Evolutionary conservation across 2,329 filamentous ascomycete species (phyloP).

Genomic region (Fusarium avenaceum): DNA sequence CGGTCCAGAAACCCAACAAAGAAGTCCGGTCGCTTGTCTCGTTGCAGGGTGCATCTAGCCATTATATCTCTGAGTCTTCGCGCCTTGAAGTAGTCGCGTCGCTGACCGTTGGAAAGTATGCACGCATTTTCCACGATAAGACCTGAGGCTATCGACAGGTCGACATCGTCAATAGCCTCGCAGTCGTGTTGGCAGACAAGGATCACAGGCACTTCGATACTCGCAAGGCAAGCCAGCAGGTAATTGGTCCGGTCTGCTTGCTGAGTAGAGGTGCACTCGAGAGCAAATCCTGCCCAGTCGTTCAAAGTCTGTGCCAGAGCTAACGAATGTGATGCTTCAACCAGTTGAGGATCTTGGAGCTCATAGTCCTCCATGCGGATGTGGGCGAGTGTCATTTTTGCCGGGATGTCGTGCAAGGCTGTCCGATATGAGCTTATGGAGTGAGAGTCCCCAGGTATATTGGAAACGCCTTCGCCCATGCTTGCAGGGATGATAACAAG

Average conservation of each 20-base stretch:
- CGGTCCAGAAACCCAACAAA: conserved; percentile 37
- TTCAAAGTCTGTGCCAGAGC: conserved; percentile 1
- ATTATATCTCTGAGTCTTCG: conserved; percentile 31
- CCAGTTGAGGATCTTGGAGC: background rate
- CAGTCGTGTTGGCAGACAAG: conserved; percentile 34
- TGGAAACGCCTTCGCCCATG: background rate
- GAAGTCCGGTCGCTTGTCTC: conserved; percentile 34
- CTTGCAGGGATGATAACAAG: conserved; percentile 1
- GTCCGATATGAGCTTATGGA: background rate
- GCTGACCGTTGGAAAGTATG: conserved; percentile 32
- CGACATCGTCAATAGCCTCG: conserved; percentile 25
- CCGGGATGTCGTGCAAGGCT: background rate
- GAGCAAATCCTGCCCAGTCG: background rate
- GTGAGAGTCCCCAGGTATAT: background rate
- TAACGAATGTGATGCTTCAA: background rate
- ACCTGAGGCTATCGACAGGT: conserved; percentile 26
- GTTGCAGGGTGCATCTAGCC: conserved; percentile 24
- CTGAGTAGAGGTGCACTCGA: conserved; percentile 1
- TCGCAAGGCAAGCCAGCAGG: conserved; percentile 6
- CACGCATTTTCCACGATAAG: conserved; percentile 37
- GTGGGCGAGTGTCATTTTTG: background rate
- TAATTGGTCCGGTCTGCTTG: conserved; percentile 19
- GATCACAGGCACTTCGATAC: conserved; percentile 23
- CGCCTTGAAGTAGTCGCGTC: conserved; percentile 35
- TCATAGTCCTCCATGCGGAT: conserved; percentile 3